Percentiles rank a stretch among this genome's conserved stretches.
Conservation (phyloP, 495 filamentous ascomycete species). For the Annulohypoxylon nitens region DNA sequence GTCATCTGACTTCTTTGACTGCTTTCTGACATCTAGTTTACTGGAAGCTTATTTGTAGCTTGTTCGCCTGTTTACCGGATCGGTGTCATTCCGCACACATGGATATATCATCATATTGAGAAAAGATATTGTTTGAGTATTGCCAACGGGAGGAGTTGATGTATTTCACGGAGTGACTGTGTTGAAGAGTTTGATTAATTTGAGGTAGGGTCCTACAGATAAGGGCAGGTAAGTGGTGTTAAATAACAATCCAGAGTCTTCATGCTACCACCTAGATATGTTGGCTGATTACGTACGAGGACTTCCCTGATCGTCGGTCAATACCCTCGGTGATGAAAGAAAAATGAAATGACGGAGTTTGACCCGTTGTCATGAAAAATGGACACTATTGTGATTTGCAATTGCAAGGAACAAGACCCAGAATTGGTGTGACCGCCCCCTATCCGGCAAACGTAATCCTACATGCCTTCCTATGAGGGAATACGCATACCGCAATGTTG, state of each 20-base stretch:
- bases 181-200: no score
- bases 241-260: no score
- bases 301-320: not conserved
- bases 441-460: not conserved
- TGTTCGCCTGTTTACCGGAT: not conserved
- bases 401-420: not conserved
- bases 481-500: not conserved
- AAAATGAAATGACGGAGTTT: not conserved
- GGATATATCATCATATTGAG: not conserved
- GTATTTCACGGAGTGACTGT: no score
- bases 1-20: slow-evolving; percentile 40
- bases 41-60: not conserved
- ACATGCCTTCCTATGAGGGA: not conserved
- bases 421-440: not conserved
- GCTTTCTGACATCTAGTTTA: slow-evolving; percentile 4
- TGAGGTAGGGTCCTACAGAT: no score
- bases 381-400: not conserved
- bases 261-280: not conserved
- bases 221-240: no score
- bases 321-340: not conserved
- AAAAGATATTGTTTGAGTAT: no score
- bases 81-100: not conserved
- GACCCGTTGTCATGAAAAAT: not conserved
- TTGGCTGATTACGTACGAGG: not conserved
- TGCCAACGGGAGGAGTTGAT: no score